Conservation (phyloP, 2,329 filamentous ascomycete genomes). For the Xylariomycetidae sp. region DNA sequence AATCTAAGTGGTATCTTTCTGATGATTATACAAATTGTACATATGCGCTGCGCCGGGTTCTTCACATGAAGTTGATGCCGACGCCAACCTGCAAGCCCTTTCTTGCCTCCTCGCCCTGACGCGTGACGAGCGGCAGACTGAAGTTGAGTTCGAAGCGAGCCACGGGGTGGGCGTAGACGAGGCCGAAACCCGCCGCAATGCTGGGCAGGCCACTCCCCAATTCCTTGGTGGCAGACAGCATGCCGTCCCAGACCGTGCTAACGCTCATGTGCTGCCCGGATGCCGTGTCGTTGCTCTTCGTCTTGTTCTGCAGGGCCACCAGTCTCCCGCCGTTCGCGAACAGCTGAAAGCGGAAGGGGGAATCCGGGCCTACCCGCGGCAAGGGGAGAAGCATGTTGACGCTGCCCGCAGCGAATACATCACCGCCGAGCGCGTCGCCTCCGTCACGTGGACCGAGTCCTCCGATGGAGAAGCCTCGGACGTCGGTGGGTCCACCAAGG, state of each 20-base stretch:
- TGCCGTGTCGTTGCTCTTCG: slow-evolving; percentile 37
- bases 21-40: too few species aligned
- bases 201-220: slow-evolving; percentile 74
- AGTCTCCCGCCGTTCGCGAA: slow-evolving; percentile 89
- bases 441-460: slow-evolving; percentile 88
- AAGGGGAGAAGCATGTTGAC: slow-evolving; percentile 81
- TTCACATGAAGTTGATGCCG: slow-evolving; percentile 90
- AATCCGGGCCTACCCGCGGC: slow-evolving; percentile 74
- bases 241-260: slow-evolving; percentile 43
- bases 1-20: too few species aligned
- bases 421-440: slow-evolving; percentile 79
- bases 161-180: slow-evolving; percentile 92
- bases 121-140: slow-evolving; percentile 73
- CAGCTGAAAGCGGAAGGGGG: slow-evolving; percentile 77
- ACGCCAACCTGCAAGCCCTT: slow-evolving; percentile 96
- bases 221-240: slow-evolving; percentile 60
- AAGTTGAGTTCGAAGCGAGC: slow-evolving; percentile 96
- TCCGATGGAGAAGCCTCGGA: slow-evolving; percentile 85
- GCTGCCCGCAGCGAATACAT: slow-evolving; percentile 84
- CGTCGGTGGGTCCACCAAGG: slow-evolving; percentile 88
- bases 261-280: slow-evolving; percentile 28
- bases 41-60: too few species aligned
- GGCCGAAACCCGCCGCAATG: slow-evolving; percentile 76
- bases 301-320: slow-evolving; percentile 62
- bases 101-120: slow-evolving; percentile 77